Conservation (phyloP, 805 yeast species). For the Candida taoyuanica region DNA sequence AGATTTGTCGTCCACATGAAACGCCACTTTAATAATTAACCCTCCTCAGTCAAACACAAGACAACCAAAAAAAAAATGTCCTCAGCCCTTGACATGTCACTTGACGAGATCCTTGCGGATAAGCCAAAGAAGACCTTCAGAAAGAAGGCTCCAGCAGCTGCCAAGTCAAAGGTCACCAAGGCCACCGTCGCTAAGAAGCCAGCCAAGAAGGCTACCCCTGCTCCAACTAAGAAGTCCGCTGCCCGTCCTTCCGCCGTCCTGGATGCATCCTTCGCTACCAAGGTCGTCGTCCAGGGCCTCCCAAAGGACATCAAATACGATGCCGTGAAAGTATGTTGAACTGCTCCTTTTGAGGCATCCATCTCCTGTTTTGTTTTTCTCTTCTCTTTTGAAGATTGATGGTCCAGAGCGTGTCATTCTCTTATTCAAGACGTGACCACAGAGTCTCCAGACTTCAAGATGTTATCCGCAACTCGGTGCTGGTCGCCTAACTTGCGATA, state of each 20-base stretch:
- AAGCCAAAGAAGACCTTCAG: constrained; percentile 37
- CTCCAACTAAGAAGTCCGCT: constrained; percentile 26
- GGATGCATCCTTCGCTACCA: constrained; percentile 59
- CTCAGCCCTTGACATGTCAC: constrained; percentile 81
- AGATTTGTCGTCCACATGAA: too few species aligned
- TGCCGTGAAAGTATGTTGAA: constrained; percentile 76
- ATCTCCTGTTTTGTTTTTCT: background rate
- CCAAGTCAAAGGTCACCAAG: constrained; percentile 26
- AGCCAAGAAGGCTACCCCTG: constrained; percentile 2
- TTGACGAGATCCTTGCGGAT: constrained; percentile 88
- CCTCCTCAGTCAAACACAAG: constrained; percentile 6
- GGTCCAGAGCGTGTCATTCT: background rate
- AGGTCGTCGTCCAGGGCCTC: constrained; percentile 79
- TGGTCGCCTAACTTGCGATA: too few species aligned
- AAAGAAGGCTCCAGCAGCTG: constrained; percentile 23
- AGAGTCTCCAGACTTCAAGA: too few species aligned
- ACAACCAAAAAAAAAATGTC: constrained; percentile 51
- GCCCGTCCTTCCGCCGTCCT: constrained; percentile 20
- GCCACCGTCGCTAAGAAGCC: constrained; percentile 26
- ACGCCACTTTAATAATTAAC: constrained; percentile 2
- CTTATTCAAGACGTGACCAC: too few species aligned
- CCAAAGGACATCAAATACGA: constrained; percentile 83
- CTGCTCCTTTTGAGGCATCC: background rate
- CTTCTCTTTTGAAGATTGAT: background rate
- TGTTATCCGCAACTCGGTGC: too few species aligned